Evolutionary conservation across 768 basidiomycete genomes (phyloP), one percentile per base, ranked within the genome.

Genomic region (Postia placenta): DNA sequence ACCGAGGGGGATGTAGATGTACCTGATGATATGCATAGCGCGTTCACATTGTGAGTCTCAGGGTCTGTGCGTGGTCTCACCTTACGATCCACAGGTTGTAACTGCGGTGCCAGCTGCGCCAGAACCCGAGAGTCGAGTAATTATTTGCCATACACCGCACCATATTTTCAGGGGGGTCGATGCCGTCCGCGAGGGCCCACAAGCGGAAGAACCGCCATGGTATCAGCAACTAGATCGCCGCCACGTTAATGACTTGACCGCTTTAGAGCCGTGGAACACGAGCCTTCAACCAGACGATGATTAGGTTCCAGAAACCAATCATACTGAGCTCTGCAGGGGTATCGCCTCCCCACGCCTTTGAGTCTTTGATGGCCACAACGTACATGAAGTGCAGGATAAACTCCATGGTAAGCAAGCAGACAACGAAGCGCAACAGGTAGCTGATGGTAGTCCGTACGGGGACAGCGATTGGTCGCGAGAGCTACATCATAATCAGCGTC

Each of bases 101-200:
- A 54, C 87, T 91, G 6, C 96, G 74, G 64, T 98, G 95, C 96
- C 95, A 98, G 55, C 85, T 85, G 54, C 92, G 69, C 96, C 96
- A 98, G 67, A 99, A 98, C 0, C 92, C 92, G 9, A 85, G 64
- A 0, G 83, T 79, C 0, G 94, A 96, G 63, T 97, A 97, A 64
- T 97, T 98, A 65, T 98, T 99, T 19, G 83, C 88, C 83, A 97
- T 87, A 61, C 96, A 98, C n/a, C 96, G 79, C 11, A 99, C 78
- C 96, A 97, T 96, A 66, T 99, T 99, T 66, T 99, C 96, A 0
- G 95, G 96, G 0, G 92, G 87, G 58, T 96, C 91, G 27, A 97
- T 77, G 0, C 89, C 90, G 58, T 92, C 90, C 5, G 80, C 64
- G 19, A 98, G 70, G 2, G 94, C 85, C 92, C 94, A 97, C 17